A percentile compares a stretch with the other conserved stretches of the same genome.
phyloP scores from a whole-genome alignment of 495 filamentous ascomycete genomes.

The Penicillium canariense region DNA sequence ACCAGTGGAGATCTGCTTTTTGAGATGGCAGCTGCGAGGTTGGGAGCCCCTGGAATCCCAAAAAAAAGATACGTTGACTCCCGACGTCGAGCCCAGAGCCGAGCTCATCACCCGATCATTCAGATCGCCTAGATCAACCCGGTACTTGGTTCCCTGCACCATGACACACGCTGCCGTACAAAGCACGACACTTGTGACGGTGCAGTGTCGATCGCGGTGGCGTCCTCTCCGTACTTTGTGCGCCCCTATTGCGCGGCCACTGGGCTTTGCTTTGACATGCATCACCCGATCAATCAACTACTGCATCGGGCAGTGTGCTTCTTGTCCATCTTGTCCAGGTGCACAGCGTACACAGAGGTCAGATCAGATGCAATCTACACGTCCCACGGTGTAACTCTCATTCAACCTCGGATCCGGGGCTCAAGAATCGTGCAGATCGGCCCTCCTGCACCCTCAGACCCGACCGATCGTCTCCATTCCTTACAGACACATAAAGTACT shows the following conservation, averaged over 20 bases:
- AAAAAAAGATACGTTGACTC: not conserved
- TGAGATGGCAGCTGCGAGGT: slow-evolving; percentile 6
- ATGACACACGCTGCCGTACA: slow-evolving; percentile 3
- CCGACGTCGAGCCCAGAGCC: not conserved
- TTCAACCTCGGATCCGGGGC: not conserved
- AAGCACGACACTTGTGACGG: slow-evolving; percentile 11
- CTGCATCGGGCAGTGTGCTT: not conserved
- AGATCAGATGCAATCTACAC: not conserved
- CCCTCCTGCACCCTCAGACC: not conserved
- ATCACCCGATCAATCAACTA: slow-evolving; percentile 2
- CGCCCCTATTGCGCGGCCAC: too few species aligned
- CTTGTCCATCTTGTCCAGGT: not conserved
- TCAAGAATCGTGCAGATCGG: slow-evolving; percentile 8
- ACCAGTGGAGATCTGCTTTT: slow-evolving; percentile 15
- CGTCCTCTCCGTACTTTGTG: too few species aligned
- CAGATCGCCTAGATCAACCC: not conserved
- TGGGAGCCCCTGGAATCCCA: slow-evolving; percentile 7
- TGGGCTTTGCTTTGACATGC: slow-evolving; percentile 9
- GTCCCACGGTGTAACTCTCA: not conserved
- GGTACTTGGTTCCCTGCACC: too few species aligned
- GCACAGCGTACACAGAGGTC: not conserved
- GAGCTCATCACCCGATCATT: not conserved
- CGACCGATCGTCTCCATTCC: slow-evolving; percentile 8
- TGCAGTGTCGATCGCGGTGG: slow-evolving; percentile 6
- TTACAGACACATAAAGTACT: not conserved